Evolutionary conservation across 306 rosid species (phyloP).

Genomic region (Clitoria ternatea): DNA sequence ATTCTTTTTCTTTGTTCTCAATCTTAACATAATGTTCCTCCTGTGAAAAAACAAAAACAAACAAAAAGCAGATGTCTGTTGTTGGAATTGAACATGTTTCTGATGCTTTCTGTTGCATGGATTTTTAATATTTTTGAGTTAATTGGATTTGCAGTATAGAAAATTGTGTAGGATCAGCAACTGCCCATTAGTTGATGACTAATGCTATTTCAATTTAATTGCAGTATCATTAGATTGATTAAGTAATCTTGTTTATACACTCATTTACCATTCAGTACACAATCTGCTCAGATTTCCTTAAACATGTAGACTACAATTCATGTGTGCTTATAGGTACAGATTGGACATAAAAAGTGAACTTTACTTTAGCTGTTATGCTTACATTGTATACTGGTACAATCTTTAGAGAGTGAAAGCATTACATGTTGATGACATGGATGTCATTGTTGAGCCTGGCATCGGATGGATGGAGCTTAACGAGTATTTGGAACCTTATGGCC

Average conservation of each 20-base stretch:
- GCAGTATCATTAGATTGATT: constrained; percentile 9
- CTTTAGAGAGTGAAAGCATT: constrained; percentile 69
- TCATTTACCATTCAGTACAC: not conserved
- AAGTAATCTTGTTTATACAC: constrained; percentile 8
- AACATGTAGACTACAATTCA: not conserved
- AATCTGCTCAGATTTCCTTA: not conserved
- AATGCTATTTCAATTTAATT: not conserved
- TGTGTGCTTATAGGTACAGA: not conserved
- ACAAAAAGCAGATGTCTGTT: constrained; percentile 6
- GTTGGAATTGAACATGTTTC: not conserved
- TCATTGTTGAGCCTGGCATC: constrained; percentile 93
- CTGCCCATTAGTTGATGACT: constrained; percentile 7
- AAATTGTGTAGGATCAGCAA: not conserved
- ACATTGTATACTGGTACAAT: constrained; percentile 22
- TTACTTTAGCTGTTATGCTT: constrained; percentile 23
- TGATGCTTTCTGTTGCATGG: not conserved
- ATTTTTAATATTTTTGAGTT: not conserved
- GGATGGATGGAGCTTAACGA: constrained; percentile 99
- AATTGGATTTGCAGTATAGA: not conserved
- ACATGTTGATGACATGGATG: constrained; percentile 93
- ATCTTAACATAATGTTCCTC: not conserved
- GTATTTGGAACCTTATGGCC: constrained; percentile 87
- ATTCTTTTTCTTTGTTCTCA: not conserved
- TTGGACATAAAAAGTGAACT: constrained; percentile 8
- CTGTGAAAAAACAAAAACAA: not conserved